Percentiles rank a stretch among this genome's conserved stretches.
These are phyloP conservation scores for Lasiodiplodia citricola DNA, from an alignment of 2,329 filamentous ascomycete genomes.

Conservation along the genomic window DNA sequence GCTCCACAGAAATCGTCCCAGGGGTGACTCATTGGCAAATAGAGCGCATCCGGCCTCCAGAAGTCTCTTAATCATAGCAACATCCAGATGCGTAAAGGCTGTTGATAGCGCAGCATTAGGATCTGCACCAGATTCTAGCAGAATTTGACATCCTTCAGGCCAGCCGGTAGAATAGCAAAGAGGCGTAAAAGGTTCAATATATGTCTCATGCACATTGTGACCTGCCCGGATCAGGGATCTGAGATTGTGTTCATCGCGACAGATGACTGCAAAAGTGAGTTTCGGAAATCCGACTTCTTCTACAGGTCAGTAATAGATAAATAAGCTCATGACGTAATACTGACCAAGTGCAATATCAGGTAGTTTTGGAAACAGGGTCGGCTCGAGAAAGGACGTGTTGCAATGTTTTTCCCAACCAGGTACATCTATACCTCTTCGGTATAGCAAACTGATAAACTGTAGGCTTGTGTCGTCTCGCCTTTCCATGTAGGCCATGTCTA, in stretches of 20 bases:
- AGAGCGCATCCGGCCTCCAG: neutral
- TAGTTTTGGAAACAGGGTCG: neutral
- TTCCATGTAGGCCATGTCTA: too few relatives aligned
- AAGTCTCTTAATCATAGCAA: neutral
- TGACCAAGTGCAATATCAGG: neutral
- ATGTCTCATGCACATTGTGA: neutral
- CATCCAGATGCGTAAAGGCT: neutral
- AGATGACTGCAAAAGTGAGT: neutral
- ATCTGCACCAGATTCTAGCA: neutral
- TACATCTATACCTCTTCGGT: too few relatives aligned
- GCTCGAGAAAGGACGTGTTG: too few relatives aligned
- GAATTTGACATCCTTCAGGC: neutral
- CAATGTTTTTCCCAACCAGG: too few relatives aligned
- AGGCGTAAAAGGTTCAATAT: neutral
- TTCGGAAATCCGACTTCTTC: neutral
- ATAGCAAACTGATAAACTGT: too few relatives aligned
- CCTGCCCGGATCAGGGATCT: neutral
- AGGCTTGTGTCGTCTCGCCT: too few relatives aligned
- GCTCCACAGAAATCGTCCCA: neutral
- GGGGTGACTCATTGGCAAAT: neutral
- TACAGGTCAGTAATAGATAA: neutral
- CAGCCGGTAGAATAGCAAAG: neutral
- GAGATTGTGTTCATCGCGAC: neutral
- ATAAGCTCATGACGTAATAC: rapidly evolving
- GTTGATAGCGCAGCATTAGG: neutral